Percentiles rank a stretch among this genome's conserved stretches.
Evolutionary conservation across 1,284 basidiomycete species (phyloP).

Genomic region (Coniophora puteana): DNA sequence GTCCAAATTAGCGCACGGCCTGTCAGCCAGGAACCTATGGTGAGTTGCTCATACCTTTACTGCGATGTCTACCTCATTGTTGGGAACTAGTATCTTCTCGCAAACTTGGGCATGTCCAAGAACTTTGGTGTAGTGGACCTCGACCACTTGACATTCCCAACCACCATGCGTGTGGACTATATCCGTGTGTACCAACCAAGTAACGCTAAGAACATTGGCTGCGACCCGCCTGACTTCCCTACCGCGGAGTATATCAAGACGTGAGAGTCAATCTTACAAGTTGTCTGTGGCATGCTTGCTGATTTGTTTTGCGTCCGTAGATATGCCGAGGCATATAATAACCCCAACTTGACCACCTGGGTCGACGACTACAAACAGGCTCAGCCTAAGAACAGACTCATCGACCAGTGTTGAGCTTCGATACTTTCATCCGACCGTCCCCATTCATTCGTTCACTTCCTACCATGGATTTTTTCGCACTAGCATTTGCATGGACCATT

Average conservation of each 20-base stretch:
- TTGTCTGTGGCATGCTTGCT: not conserved
- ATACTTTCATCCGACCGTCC: not conserved
- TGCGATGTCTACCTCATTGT: constrained; percentile 3
- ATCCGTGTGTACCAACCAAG: constrained; percentile 65
- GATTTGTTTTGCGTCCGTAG: constrained; percentile 15
- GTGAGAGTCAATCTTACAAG: constrained; percentile 27
- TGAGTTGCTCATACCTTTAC: constrained; percentile 22
- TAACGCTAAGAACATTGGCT: constrained; percentile 60
- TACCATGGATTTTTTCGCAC: not conserved
- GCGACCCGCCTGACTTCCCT: constrained; percentile 65
- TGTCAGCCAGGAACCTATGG: constrained; percentile 73
- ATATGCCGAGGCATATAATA: constrained; percentile 37
- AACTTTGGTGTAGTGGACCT: constrained; percentile 58
- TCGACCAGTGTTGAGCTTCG: constrained; percentile 25
- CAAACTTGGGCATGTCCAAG: constrained; percentile 53
- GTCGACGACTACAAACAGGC: constrained; percentile 27
- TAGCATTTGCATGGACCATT: not conserved
- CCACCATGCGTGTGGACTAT: constrained; percentile 65
- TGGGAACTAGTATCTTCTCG: constrained; percentile 45
- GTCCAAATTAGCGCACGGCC: constrained; percentile 59
- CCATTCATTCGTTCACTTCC: not conserved
- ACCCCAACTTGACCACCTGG: constrained; percentile 40
- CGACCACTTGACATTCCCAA: constrained; percentile 54
- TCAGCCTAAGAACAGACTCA: constrained; percentile 28
- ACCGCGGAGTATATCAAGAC: constrained; percentile 58